Evolutionary conservation across 108 stramenopile species (phyloP).

Genomic region (Nitzschia sp.): DNA sequence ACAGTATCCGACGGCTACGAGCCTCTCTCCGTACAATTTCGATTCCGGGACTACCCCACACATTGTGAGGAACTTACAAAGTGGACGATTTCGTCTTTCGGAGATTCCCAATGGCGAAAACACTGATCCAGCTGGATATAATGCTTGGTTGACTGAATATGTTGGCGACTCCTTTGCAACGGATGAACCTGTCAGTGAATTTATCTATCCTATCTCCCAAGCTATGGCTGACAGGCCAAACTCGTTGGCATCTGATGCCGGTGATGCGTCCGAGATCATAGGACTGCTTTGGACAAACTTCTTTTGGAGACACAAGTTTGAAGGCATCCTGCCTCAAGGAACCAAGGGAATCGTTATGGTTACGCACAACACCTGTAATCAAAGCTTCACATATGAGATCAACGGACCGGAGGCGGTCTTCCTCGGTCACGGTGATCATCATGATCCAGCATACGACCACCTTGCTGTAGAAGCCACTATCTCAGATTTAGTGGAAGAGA

Average conservation of each 20-base stretch:
- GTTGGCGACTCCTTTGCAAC: conserved; percentile 27
- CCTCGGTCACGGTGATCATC: conserved; percentile 45
- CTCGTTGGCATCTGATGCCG: conserved; percentile 11
- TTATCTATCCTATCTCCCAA: conserved; percentile 41
- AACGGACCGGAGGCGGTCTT: conserved; percentile 32
- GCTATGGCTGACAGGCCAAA: no score
- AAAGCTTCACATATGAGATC: conserved; percentile 41
- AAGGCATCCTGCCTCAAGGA: conserved; percentile 36
- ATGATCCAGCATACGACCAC: conserved; percentile 38
- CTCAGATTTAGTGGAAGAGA: no score
- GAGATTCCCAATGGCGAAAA: conserved; percentile 23
- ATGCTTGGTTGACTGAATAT: neutral
- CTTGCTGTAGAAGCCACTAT: neutral
- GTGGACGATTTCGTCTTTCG: conserved; percentile 14
- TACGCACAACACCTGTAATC: conserved; percentile 30
- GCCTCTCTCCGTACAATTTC: neutral
- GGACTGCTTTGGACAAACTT: conserved; percentile 38
- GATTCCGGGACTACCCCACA: conserved; percentile 18
- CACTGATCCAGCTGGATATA: no score
- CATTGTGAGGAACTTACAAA: conserved; percentile 26
- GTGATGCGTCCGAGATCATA: conserved; percentile 6
- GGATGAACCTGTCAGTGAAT: conserved; percentile 28
- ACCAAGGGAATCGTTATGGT: conserved; percentile 49
- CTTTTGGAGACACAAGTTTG: conserved; percentile 40
- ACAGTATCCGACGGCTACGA: conserved; percentile 31